Evolutionary conservation across 176 grass and related monocot species (phyloP).

Genomic region (Cymbopogon citratus): DNA sequence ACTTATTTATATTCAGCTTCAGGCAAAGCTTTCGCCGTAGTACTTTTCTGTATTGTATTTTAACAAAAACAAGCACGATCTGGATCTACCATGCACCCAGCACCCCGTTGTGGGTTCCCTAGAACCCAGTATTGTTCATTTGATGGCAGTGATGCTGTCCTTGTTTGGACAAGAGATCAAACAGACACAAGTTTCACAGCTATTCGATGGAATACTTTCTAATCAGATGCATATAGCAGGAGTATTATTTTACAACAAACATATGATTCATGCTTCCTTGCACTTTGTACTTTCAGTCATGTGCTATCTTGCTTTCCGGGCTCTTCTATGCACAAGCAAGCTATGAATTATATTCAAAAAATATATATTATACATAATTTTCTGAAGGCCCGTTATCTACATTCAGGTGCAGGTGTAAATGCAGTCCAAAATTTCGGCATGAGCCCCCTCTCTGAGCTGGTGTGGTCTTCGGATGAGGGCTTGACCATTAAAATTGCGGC

Average conservation of each 20-base stretch:
- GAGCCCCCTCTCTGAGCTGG: constrained; percentile 71
- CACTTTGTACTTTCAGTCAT: background rate
- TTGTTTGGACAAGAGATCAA: background rate
- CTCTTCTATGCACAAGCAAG: background rate
- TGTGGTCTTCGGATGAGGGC: constrained; percentile 69
- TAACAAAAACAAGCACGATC: background rate
- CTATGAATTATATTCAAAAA: background rate
- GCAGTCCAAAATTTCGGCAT: constrained; percentile 47
- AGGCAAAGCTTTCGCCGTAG: no score
- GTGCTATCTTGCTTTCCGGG: background rate
- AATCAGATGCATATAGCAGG: background rate
- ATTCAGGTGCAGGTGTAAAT: constrained; percentile 95
- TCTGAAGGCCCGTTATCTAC: constrained; percentile 27
- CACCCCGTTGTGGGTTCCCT: background rate
- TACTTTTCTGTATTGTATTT: background rate
- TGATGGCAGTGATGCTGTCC: background rate
- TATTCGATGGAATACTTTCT: background rate
- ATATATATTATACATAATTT: constrained; percentile 29
- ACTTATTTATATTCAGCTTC: no score
- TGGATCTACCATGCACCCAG: background rate
- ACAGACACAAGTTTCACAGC: background rate
- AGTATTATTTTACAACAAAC: background rate
- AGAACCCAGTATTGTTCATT: background rate
- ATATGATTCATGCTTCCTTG: background rate
- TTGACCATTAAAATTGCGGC: constrained; percentile 64